Evolutionary conservation across 345 rosid genomes (phyloP), one percentile per base, ranked within the genome.

Genomic region (Hibiscus trionum): DNA sequence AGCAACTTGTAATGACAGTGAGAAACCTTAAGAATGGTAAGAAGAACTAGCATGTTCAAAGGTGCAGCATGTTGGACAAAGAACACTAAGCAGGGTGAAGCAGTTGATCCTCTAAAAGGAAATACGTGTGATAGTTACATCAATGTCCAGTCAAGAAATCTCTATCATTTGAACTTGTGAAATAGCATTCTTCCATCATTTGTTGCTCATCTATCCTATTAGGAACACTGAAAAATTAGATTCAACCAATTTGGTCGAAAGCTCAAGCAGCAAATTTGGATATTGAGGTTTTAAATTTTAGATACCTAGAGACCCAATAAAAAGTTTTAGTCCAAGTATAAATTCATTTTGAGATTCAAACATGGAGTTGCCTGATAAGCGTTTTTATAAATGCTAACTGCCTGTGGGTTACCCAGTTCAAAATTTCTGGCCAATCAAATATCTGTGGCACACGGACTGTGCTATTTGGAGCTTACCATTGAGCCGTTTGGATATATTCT

Each of bases 1-100:
- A 96, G 66, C 84, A 84, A 81, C 96, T 96, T 76, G 91, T 89
- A 56, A 93, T 96, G 96, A 86, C 88, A 3, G 81, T 89, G 66
- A 76, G 92, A 59, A 91, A 89, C 81, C 89, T 87, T 63, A 88
- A 89, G 82, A 96, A 86, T 70, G 84, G 88, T 64, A 90, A 84
- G 85, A 89, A 84, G 79, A 80, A 78, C 52, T 87, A 86, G 81
- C 74, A 64, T 79, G 56, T 44, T 42, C 71, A 42, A 66, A 60
- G 59, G 66, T 11, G 60, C 63, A 58, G 56, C 4, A 46, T 44
- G 47, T 19, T 68, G 31, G 71, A 46, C 68, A 57, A 68, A 52
- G 49, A 39, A 71, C 7, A 24, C 24, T 58, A 59, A 26, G 31
- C 63, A 60, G 58, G 59, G 61, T 58, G 69, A 72, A 71, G 77